A percentile compares a stretch with the other conserved stretches of the same genome.
Evolutionary conservation across 2,329 filamentous ascomycete genomes (phyloP).

Genomic region (Ophiostoma sp.): DNA sequence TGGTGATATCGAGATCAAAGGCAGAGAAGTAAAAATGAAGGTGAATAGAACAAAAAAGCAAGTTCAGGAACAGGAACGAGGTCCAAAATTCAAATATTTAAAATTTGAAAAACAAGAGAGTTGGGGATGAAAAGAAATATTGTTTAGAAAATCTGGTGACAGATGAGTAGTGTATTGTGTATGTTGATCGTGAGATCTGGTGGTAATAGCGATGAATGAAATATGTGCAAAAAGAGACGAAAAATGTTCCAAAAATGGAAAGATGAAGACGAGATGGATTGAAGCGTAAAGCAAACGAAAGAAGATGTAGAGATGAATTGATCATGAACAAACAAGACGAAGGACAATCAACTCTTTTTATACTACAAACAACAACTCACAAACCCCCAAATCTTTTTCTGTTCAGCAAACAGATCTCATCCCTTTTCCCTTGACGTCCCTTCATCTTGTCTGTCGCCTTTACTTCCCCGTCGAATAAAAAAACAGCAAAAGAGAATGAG

Average conservation of each 20-base stretch:
- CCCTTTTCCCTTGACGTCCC: neutral
- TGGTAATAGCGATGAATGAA: neutral
- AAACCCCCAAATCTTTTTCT: neutral
- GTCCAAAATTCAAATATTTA: neutral
- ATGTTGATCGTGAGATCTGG: neutral
- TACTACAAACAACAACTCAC: neutral
- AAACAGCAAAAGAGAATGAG: neutral
- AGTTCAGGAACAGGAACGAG: neutral
- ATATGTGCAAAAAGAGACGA: neutral
- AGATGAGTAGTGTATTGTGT: neutral
- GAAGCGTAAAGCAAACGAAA: neutral
- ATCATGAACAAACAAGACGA: neutral
- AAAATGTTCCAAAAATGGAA: neutral
- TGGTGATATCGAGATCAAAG: neutral
- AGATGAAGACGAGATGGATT: neutral
- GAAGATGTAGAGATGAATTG: neutral
- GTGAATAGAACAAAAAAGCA: neutral
- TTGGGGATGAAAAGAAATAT: neutral
- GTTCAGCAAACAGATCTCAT: neutral
- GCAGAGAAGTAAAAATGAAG: neutral
- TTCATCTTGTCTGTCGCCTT: neutral
- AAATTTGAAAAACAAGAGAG: neutral
- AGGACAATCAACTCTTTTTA: constrained; percentile 5
- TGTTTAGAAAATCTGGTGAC: neutral
- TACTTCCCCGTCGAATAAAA: neutral